A percentile compares a stretch with the other conserved stretches of the same genome.
Conservation (phyloP, 2,329 filamentous ascomycete genomes). For the Aureobasidium sp. region DNA sequence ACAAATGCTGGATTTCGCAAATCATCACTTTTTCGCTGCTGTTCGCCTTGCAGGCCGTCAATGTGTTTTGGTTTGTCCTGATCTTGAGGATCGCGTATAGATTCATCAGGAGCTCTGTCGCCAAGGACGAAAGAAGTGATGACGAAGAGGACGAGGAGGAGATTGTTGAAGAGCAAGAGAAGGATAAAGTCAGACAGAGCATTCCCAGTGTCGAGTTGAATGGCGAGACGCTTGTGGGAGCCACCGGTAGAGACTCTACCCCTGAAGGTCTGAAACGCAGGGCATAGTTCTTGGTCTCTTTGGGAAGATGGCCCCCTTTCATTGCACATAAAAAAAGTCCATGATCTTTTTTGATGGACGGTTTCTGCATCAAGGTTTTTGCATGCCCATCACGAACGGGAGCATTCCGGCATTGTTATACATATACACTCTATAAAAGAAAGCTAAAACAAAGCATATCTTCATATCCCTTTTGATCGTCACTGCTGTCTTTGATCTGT, state of each 20-base stretch:
- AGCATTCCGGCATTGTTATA: too few species aligned
- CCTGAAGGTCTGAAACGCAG: neutral
- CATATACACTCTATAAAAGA: too few species aligned
- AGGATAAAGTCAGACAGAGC: neutral
- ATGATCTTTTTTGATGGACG: too few species aligned
- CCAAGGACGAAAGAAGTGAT: slow-evolving; percentile 67
- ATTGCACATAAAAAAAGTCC: too few species aligned
- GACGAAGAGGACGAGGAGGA: slow-evolving; percentile 56
- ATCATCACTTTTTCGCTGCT: slow-evolving; percentile 61
- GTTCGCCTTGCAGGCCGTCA: slow-evolving; percentile 62
- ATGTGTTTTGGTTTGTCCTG: slow-evolving; percentile 75
- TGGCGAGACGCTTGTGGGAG: neutral
- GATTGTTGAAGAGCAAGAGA: neutral
- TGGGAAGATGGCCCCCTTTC: too few species aligned
- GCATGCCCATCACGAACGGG: too few species aligned
- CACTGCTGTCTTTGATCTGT: too few species aligned
- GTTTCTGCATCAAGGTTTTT: too few species aligned
- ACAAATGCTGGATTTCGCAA: slow-evolving; percentile 67
- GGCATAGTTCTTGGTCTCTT: too few species aligned
- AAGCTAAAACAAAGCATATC: too few species aligned
- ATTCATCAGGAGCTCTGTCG: slow-evolving; percentile 55
- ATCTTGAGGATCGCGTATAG: slow-evolving; percentile 69
- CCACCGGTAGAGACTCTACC: neutral
- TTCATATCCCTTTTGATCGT: too few species aligned
- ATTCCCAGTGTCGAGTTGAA: slow-evolving; percentile 5